Evolutionary conservation across 805 yeast genomes (phyloP).

Genomic region (Cyberlindnera petersonii): DNA sequence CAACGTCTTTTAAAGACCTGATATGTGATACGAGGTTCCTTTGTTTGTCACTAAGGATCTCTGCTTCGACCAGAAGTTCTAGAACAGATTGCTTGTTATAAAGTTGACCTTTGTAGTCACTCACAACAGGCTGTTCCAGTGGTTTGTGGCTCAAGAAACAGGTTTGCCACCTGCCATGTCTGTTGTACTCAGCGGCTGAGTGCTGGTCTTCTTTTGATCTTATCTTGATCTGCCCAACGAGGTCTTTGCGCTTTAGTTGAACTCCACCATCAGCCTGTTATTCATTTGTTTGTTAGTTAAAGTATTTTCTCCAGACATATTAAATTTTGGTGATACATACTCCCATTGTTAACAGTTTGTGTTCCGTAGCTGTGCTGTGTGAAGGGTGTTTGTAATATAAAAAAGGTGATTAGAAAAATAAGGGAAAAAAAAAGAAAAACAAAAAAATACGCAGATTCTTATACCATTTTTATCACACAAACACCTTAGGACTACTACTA

Average conservation of each 20-base stretch:
- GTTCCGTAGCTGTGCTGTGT: no score
- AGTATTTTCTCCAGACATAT: neutral
- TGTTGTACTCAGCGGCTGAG: constrained; percentile 25
- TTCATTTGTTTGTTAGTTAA: no score
- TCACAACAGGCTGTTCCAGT: constrained; percentile 51
- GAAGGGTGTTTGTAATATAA: no score
- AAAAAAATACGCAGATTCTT: neutral
- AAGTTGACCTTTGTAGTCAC: constrained; percentile 65
- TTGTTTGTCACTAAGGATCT: constrained; percentile 27
- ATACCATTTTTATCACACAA: no score
- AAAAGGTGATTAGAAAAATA: no score
- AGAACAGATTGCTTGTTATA: constrained; percentile 62
- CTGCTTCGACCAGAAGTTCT: constrained; percentile 46
- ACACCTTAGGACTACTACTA: no score
- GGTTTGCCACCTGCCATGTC: constrained; percentile 36
- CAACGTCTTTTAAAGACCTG: constrained; percentile 40
- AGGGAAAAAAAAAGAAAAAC: neutral
- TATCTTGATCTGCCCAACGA: constrained; percentile 26
- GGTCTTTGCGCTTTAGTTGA: constrained; percentile 54
- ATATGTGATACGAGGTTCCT: constrained; percentile 32
- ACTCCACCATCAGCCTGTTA: constrained; percentile 74
- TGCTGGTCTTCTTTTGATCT: constrained; percentile 14
- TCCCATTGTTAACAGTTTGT: no score
- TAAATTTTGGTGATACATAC: no score
- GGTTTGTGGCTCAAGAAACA: constrained; percentile 45